Base-by-base conservation (phyloP, 495 filamentous ascomycete species). In the Penicillium lagena region DNA sequence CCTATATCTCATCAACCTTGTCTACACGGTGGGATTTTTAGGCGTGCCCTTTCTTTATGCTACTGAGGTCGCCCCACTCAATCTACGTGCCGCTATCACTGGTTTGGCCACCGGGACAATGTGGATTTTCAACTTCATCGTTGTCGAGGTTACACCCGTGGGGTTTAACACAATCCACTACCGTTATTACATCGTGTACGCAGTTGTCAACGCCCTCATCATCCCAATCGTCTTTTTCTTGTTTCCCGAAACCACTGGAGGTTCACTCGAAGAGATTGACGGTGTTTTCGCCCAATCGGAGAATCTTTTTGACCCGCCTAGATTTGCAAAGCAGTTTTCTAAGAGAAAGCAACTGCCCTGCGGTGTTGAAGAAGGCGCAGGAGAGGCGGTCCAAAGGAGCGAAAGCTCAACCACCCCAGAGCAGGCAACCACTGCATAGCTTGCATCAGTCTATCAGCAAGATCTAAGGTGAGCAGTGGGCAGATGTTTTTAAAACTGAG, bases 141-240 rank as follows among this genome's bases (percentile, higher is more conserved):
- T 83, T 31, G 78, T 79, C 29, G 68, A 76, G 60, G 70, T 80
- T 42, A 82, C 77, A 0, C 77, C 75, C 0, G 54, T 70, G 14
- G 76, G 73, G 4, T 71, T 80, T 29, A 56, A 67, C 13, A 68
- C 56, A 33, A 55, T 80, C 8, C 63, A 66, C 0, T 80, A 73
- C 66, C 52, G 62, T 30, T 80, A 79, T 56, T 83, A 76, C 51
- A 71, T 81, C 44, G 71, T 81, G 34, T 83, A 81, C 39, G 46
- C 59, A 11, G 46, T 60, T 2, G 51, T 68, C 8, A 40, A 62
- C 35, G 39, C 55, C 43, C 45, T 39, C 30, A 58, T 63, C 27
- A 56, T 37, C 66, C 14, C 77, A 1, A 57, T 65, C 9, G 72
- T 83, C 34, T 83, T 77, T 55, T 76, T 81, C 66, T 79, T 84